Base-by-base conservation (phyloP, 768 basidiomycete species). In the Leucosporidium scottii region DNA sequence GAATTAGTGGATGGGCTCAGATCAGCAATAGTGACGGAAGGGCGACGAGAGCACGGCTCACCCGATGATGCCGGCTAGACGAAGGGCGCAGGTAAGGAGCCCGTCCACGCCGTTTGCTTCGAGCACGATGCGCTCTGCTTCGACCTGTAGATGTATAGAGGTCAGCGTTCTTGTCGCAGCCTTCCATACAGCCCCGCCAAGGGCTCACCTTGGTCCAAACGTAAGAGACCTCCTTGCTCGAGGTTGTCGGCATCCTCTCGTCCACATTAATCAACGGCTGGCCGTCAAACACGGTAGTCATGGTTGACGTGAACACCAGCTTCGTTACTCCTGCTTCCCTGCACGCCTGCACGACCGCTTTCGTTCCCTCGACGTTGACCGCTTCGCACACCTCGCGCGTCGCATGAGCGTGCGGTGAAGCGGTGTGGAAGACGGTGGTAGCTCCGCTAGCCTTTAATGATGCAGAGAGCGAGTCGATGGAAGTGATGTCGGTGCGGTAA, bases 1-100 rank as follows among this genome's bases (percentile, higher is more conserved):
- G n/a, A n/a, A n/a, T n/a, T n/a, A n/a, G n/a, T n/a, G n/a, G n/a
- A n/a, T n/a, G n/a, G n/a, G n/a, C n/a, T n/a, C n/a, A n/a, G n/a
- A n/a, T n/a, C n/a, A n/a, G n/a, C n/a, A n/a, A n/a, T n/a, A n/a
- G n/a, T 34, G 34, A 10, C 34, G 34, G 34, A 10, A 34, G 34
- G 34, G 5, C 4, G 54, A n/a, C 34, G 66, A 44, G 39, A 3
- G 15, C 8, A 13, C 39, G 7, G 39, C 86, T 63, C 68, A 90
- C 92, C 96, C 96, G 75, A 97, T 97, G 74, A 98, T 94, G 2
- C 94, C 93, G 27, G 92, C 87, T 3, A 93, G 91, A 48, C 96
- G 82, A 56, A 98, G 79, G 17, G 93, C 88, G 61, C 93, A 92
- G 1, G 96, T 98, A 70, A 89, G 78, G 8, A 98, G 81, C 17